A percentile compares a stretch with the other conserved stretches of the same genome.
These are phyloP conservation scores for Colletotrichum cuscutae DNA, from an alignment of 2,329 filamentous ascomycete species.

Conservation along the genomic window DNA sequence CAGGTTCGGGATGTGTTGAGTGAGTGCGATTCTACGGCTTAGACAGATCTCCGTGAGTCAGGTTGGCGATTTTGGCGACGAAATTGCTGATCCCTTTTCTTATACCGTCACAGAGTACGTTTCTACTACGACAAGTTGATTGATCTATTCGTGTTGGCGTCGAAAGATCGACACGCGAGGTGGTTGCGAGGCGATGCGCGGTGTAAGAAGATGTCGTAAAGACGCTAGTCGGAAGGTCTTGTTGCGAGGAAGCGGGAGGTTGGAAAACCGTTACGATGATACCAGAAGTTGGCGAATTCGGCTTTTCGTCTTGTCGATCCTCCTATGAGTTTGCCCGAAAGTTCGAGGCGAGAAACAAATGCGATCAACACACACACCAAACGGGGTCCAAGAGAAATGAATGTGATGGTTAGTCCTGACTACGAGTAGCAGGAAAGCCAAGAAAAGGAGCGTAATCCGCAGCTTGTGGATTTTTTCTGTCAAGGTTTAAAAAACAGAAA, in stretches of 20 bases:
- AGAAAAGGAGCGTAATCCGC: slow-evolving; percentile 30
- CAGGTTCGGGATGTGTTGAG: background rate
- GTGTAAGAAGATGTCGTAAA: slow-evolving; percentile 27
- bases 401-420: slow-evolving; percentile 8
- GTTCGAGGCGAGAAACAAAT: slow-evolving; percentile 31
- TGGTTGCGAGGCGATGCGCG: slow-evolving; percentile 3
- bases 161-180: background rate
- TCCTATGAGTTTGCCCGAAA: slow-evolving; percentile 5
- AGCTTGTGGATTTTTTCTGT: background rate
- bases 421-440: slow-evolving; percentile 19
- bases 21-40: background rate
- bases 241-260: background rate
- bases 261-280: slow-evolving; percentile 1
- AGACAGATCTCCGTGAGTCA: background rate
- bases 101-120: background rate
- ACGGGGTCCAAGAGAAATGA: slow-evolving; percentile 29
- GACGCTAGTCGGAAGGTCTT: background rate
- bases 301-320: slow-evolving; percentile 1
- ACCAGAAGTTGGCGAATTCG: background rate
- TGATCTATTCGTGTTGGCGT: background rate
- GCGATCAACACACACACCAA: slow-evolving; percentile 36
- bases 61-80: background rate
- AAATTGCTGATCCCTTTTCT: background rate
- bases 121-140: background rate
- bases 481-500: background rate